Base-by-base conservation (phyloP, 805 yeast genomes). In the Diddensiella santjacobensis region DNA sequence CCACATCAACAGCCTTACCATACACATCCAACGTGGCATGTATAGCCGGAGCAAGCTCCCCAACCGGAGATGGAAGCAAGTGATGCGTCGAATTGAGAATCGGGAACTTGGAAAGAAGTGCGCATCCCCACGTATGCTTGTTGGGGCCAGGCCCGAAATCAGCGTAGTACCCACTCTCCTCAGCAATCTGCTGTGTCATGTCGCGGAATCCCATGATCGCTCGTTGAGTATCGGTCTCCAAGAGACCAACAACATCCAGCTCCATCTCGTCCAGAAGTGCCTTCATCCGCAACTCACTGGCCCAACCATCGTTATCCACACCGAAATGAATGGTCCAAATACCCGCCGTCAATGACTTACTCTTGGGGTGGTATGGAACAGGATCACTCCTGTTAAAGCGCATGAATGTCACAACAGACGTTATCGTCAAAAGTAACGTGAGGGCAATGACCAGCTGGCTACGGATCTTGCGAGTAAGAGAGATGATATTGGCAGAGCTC, bases 251-350 rank as follows among this genome's bases (percentile, higher is more conserved):
- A 39, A 93, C 84, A 65, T 93, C 99, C 11, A 93, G 69, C 68
- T 93, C 95, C 46, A 95, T 82, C 58, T 91, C 98, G 51, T 70
- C 72, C 51, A 93, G 80, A 44, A 91, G 76, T 55, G 84, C 83
- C 50, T 83, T 72, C 96, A 93, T 91, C 56, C 97, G 78, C 38
- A 79, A 81, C 68, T 93, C 97, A 55, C 89, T 80, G 0, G 95
- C 91, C 99, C 99, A 93, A 93, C 93, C 84, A 63, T 89, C 96
- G 66, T 93, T 93, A 65, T 93, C 99, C 44, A 93, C 75, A 20
- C 97, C 99, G 64, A 93, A 93, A 70, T 93, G 99, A 55, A 93
- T 83, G 19, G 98, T 91, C 99, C 99, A 93, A 52, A 93, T 90
- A 64, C 98, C 99, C 2, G 97, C 90, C 1, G 96, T 89, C 58